A percentile compares a stretch with the other conserved stretches of the same genome.
phyloP scores from a whole-genome alignment of 352 stramenopile species.

The Thraustochytrium sp. region DNA sequence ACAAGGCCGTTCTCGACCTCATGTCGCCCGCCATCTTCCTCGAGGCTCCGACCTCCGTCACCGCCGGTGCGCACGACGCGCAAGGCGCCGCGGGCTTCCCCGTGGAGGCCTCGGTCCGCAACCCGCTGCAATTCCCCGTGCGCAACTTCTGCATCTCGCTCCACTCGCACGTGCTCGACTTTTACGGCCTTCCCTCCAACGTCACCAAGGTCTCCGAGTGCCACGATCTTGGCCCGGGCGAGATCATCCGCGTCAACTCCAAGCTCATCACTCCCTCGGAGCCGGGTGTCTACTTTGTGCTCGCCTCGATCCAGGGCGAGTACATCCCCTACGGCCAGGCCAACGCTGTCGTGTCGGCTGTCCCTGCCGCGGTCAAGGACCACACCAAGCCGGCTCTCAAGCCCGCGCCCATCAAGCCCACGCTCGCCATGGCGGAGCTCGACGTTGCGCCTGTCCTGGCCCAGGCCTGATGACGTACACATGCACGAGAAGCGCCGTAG shows the following conservation, averaged over 20 bases:
- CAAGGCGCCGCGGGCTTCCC: neutral
- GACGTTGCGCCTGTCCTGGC: no score
- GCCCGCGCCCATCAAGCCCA: no score
- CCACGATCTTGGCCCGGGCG: neutral
- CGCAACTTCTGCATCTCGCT: slow-evolving; percentile 11
- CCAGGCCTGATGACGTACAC: no score
- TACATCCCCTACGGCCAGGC: slow-evolving; percentile 8
- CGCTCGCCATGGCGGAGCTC: neutral
- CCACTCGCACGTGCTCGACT: slow-evolving; percentile 37
- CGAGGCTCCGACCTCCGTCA: neutral
- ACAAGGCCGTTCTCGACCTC: slow-evolving; percentile 21
- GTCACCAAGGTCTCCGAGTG: slow-evolving; percentile 17
- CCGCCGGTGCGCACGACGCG: neutral
- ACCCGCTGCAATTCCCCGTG: slow-evolving; percentile 8
- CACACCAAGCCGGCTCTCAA: no score
- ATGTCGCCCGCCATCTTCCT: neutral
- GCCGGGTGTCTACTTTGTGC: slow-evolving; percentile 21
- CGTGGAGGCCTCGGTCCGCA: slow-evolving; percentile 13
- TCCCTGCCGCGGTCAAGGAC: neutral
- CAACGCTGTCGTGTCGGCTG: neutral
- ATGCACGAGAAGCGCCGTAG: no score
- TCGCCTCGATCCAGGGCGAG: slow-evolving; percentile 2
- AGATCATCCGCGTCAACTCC: neutral
- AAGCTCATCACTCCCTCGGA: neutral
- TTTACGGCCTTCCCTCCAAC: neutral